These are phyloP conservation scores for Stachybotrys chartarum DNA, from an alignment of 2,329 filamentous ascomycete genomes.

Conservation along the genomic window DNA sequence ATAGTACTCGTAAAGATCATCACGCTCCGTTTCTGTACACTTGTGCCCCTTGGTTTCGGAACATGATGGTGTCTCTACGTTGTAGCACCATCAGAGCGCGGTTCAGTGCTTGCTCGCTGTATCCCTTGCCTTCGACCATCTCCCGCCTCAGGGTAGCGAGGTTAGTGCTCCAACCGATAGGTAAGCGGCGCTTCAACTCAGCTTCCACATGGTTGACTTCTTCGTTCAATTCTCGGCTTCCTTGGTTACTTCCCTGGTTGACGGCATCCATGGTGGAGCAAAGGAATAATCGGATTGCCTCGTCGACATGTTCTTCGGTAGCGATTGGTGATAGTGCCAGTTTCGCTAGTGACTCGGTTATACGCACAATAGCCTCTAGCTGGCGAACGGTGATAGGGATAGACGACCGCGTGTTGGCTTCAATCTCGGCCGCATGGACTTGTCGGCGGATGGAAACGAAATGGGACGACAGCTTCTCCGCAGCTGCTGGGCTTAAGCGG, in stretches of 20 bases:
- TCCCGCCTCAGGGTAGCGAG: slow-evolving; percentile 79
- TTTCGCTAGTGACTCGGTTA: slow-evolving; percentile 93
- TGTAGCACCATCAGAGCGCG: slow-evolving; percentile 81
- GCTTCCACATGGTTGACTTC: slow-evolving; percentile 83
- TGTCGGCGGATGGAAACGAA: slow-evolving; percentile 95
- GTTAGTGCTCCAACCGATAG: slow-evolving; percentile 93
- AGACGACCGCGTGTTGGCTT: slow-evolving; percentile 82
- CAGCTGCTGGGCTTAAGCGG: slow-evolving; percentile 79
- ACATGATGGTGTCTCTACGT: slow-evolving; percentile 77
- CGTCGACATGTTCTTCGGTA: slow-evolving; percentile 87
- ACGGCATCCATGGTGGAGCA: slow-evolving; percentile 98
- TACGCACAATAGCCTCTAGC: slow-evolving; percentile 93
- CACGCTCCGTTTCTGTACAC: slow-evolving; percentile 67
- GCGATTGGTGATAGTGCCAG: slow-evolving; percentile 79
- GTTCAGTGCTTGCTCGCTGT: slow-evolving; percentile 79
- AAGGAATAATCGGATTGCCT: slow-evolving; percentile 93
- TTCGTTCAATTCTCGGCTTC: slow-evolving; percentile 83
- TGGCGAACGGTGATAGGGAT: slow-evolving; percentile 98
- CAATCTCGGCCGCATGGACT: slow-evolving; percentile 83
- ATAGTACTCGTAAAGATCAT: slow-evolving; percentile 5
- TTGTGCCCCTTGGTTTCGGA: slow-evolving; percentile 68
- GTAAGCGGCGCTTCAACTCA: slow-evolving; percentile 78
- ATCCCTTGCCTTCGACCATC: slow-evolving; percentile 87
- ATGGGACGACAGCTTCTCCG: slow-evolving; percentile 93
- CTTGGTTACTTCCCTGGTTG: slow-evolving; percentile 76